These are phyloP conservation scores for Clarireedia hainanense DNA, from an alignment of 2,329 filamentous ascomycete genomes.

Conservation along the genomic window DNA sequence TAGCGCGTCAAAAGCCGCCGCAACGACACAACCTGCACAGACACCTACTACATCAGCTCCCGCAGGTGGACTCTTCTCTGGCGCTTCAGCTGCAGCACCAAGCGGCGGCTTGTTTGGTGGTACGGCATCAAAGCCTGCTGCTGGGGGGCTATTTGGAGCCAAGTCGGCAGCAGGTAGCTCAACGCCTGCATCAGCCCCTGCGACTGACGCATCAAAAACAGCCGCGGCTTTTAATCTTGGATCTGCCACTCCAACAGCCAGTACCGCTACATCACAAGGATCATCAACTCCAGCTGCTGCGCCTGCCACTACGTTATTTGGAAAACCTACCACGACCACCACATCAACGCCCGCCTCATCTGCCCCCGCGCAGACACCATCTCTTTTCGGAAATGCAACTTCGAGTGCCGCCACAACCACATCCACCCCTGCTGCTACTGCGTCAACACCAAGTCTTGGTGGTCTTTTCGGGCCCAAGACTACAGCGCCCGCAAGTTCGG, in stretches of 20 bases:
- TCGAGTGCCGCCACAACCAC: conserved; percentile 5
- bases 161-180: conserved; percentile 11
- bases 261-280: conserved; percentile 4
- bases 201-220: conserved; percentile 13
- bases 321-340: conserved; percentile 1
- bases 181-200: conserved; percentile 9
- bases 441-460: conserved; percentile 21
- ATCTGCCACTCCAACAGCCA: conserved; percentile 12
- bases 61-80: conserved; percentile 2
- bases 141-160: conserved; percentile 4
- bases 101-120: conserved; percentile 7
- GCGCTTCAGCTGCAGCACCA: conserved; percentile 3
- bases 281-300: conserved; percentile 5
- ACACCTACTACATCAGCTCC: conserved; percentile 1
- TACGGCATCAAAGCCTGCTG: background rate
- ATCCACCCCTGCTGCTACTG: conserved; percentile 17
- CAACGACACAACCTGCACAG: conserved; percentile 3
- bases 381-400: conserved; percentile 27
- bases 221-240: conserved; percentile 16
- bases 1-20: conserved; percentile 4
- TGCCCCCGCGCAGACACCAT: conserved; percentile 11
- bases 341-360: conserved; percentile 13
- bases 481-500: conserved; percentile 3
- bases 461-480: conserved; percentile 23
- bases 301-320: conserved; percentile 8